Conservation (phyloP, 148 eudicot species). For the Chenopodium formosanum region DNA sequence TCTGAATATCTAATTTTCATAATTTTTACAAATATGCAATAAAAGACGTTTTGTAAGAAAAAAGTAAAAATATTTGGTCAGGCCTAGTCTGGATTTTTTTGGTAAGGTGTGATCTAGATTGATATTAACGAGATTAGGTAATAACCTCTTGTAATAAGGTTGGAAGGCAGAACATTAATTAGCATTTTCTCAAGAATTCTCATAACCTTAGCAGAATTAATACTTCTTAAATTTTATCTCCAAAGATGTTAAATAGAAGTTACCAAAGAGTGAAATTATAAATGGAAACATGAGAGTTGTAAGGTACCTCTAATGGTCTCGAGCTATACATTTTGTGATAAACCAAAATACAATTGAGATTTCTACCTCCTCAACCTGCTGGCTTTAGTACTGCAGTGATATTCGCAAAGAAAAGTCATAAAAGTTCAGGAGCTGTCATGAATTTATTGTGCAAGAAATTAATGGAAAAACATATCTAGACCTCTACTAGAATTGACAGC, state of each 20-base stretch:
- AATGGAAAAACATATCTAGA: conserved; percentile 23
- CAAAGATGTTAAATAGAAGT: neutral
- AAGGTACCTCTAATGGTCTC: conserved; percentile 45
- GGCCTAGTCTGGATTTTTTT: too few relatives aligned
- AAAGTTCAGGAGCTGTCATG: conserved; percentile 27
- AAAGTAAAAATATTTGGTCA: too few relatives aligned
- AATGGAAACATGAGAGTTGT: conserved; percentile 24
- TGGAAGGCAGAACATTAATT: too few relatives aligned
- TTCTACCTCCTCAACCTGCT: conserved; percentile 64
- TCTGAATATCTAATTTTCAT: too few relatives aligned
- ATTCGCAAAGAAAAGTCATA: conserved; percentile 56
- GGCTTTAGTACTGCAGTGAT: conserved; percentile 75
- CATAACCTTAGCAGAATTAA: neutral
- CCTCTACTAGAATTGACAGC: neutral
- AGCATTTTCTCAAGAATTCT: neutral
- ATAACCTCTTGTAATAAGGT: too few relatives aligned
- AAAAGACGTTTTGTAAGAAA: too few relatives aligned
- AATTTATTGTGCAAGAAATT: conserved; percentile 9
- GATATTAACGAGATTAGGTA: too few relatives aligned
- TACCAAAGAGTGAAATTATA: neutral
- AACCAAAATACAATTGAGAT: conserved; percentile 38
- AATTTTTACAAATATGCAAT: too few relatives aligned
- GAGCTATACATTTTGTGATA: conserved; percentile 40
- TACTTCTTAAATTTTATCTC: neutral
- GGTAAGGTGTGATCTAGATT: too few relatives aligned